Conservation (phyloP, 805 yeast genomes). For the Candida railenensis region DNA sequence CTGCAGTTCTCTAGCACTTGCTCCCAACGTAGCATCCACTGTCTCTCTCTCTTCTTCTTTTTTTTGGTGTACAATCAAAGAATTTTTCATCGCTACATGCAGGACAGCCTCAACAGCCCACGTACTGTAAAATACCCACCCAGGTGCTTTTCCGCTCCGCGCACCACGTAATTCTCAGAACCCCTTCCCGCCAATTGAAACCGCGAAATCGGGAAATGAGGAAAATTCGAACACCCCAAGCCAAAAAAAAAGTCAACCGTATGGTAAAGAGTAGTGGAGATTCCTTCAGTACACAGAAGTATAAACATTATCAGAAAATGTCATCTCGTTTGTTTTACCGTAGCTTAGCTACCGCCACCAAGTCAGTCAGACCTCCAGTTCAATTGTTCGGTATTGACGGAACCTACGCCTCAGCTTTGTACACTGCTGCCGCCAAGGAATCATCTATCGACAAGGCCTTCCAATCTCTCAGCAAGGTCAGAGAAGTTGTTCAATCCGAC, state of each 20-base stretch:
- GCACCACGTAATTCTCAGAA: slow-evolving; percentile 1
- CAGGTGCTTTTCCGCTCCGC: neutral
- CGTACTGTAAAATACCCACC: neutral
- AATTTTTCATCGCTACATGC: neutral
- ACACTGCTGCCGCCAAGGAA: slow-evolving; percentile 84
- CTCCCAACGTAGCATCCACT: neutral
- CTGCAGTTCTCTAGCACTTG: no score
- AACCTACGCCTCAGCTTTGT: slow-evolving; percentile 93
- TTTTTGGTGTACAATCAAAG: neutral
- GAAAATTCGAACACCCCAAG: neutral
- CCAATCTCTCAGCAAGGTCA: slow-evolving; percentile 60
- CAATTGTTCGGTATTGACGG: slow-evolving; percentile 95
- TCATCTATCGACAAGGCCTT: slow-evolving; percentile 71
- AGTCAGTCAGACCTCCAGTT: slow-evolving; percentile 76
- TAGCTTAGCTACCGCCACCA: slow-evolving; percentile 70
- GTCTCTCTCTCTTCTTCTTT: neutral
- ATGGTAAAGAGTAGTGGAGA: no score
- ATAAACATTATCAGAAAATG: slow-evolving; percentile 27
- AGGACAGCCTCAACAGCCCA: neutral
- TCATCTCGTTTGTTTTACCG: slow-evolving; percentile 67
- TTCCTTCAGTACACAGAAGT: no score
- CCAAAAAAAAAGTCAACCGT: no score
- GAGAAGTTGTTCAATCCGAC: slow-evolving; percentile 58
- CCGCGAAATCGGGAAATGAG: neutral
- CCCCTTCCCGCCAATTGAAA: slow-evolving; percentile 4